Percentiles rank a stretch among this genome's conserved stretches.
phyloP scores from a whole-genome alignment of 106 monocot genomes.

The Agapanthus africanus region DNA sequence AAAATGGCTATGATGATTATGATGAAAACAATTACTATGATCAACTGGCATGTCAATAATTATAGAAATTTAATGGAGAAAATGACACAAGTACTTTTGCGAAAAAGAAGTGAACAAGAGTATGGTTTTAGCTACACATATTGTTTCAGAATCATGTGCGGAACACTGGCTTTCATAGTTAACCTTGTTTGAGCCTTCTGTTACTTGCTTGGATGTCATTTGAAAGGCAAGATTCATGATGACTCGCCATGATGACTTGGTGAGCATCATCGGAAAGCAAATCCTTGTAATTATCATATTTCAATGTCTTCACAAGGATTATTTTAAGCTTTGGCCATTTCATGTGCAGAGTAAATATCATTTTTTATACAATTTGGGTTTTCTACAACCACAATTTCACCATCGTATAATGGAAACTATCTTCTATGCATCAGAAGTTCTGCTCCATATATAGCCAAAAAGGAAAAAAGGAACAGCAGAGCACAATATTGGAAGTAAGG shows the following conservation, averaged over 20 bases:
- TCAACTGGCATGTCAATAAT: no score
- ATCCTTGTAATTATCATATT: not conserved
- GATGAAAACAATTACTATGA: no score
- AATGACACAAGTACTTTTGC: no score
- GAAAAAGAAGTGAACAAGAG: no score
- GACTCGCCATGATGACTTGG: no score
- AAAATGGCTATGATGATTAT: no score
- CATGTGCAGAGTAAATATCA: not conserved
- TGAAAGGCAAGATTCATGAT: not conserved
- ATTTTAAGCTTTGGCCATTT: not conserved
- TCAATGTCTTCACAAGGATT: not conserved
- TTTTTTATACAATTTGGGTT: not conserved
- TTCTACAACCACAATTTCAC: not conserved
- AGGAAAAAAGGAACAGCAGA: not conserved
- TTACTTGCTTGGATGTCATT: not conserved
- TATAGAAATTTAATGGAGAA: no score
- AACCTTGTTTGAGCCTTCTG: not conserved
- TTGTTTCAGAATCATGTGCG: not conserved
- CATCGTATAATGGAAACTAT: no score
- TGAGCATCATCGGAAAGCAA: not conserved
- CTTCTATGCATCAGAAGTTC: not conserved
- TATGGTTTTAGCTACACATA: not conserved
- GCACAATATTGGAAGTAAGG: not conserved
- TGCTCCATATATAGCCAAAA: not conserved
- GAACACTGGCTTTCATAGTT: not conserved